Evolutionary conservation across 2,329 filamentous ascomycete species (phyloP), one percentile per base, ranked within the genome.

Genomic region (Diaporthe helianthi): DNA sequence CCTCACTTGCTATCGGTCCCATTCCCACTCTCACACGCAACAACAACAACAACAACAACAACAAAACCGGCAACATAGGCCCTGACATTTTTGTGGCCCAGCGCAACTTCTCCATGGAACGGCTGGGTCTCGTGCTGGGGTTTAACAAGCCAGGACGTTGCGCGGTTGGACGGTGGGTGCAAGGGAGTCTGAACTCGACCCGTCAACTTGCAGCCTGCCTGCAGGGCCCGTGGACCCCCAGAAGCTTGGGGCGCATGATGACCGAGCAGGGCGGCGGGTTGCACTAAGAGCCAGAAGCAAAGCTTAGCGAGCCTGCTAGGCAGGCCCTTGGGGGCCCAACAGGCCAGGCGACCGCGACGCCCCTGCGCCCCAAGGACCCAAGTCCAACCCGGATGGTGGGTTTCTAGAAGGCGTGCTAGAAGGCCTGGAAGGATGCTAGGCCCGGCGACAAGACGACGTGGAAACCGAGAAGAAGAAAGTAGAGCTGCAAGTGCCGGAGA

Each of bases 341-440:
- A 36, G 55, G 17, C 55, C 26, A 12, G 31, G n/a, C 19, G 38
- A 26, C 49, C 46, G 58, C 54, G 24, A 44, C 17, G 53, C 36
- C 64, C 31, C 31, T 33, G 31, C n/a, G n/a, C n/a, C 36, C 36
- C 36, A 38, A 44, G 41, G 17, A 44, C 41, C 47, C 26, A 38
- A 38, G 44, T n/a, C 29, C 49, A 24, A 17, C 33, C 13, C 52
- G 58, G 46, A n/a, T 44, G 53, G 33, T 51, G 54, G 61, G 41
- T 55, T 69, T 71, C 69, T 69, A 71, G 69, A 71, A 71, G 69
- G 54, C 19, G 26, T 65, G 60, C 51, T 55, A 66, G 64, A 66
- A 31, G 64, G 64, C 51, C 38, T 47, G 51, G 64, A 55, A 66
- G 65, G 65, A 46, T 58, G 52, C 41, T 22, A 41, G 44, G 44